Percentiles rank a stretch among this genome's conserved stretches.
Evolutionary conservation across 202 grass and related monocot genomes (phyloP).

Genomic region (Dendrocalamus latiflorus): DNA sequence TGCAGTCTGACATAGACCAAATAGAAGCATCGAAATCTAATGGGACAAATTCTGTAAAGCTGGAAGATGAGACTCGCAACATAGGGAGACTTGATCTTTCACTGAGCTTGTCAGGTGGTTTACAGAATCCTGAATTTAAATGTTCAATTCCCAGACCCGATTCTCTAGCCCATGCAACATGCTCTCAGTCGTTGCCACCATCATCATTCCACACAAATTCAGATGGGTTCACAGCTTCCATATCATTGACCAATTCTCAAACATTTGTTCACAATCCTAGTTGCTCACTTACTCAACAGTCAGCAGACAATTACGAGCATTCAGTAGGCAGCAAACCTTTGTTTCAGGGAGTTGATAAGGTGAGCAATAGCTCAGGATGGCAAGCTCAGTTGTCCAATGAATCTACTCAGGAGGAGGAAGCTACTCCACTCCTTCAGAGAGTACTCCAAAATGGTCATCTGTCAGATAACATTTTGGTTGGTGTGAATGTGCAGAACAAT

Average conservation of each 20-base stretch:
- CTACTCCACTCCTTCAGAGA: slow-evolving; percentile 43
- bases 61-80: slow-evolving; percentile 42
- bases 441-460: slow-evolving; percentile 52
- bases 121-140: slow-evolving; percentile 43
- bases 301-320: slow-evolving; percentile 62
- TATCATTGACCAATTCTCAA: slow-evolving; percentile 55
- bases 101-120: slow-evolving; percentile 65
- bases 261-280: slow-evolving; percentile 62
- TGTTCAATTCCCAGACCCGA: slow-evolving; percentile 28
- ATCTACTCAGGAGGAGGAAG: slow-evolving; percentile 38
- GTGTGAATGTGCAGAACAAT: slow-evolving; percentile 29
- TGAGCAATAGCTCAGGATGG: slow-evolving; percentile 38
- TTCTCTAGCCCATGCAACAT: slow-evolving; percentile 29
- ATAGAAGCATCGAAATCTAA: slow-evolving; percentile 20
- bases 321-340: slow-evolving; percentile 65
- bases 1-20: slow-evolving; percentile 36
- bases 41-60: slow-evolving; percentile 32
- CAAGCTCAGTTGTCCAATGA: slow-evolving; percentile 50
- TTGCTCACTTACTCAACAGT: slow-evolving; percentile 71
- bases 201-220: slow-evolving; percentile 52
- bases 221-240: slow-evolving; percentile 54
- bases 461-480: slow-evolving; percentile 38
- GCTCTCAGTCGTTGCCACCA: slow-evolving; percentile 45
- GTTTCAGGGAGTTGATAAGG: slow-evolving; percentile 56
- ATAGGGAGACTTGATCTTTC: slow-evolving; percentile 77